These are phyloP conservation scores for Quercus robur DNA, from an alignment of 306 rosid species.

Conservation along the genomic window DNA sequence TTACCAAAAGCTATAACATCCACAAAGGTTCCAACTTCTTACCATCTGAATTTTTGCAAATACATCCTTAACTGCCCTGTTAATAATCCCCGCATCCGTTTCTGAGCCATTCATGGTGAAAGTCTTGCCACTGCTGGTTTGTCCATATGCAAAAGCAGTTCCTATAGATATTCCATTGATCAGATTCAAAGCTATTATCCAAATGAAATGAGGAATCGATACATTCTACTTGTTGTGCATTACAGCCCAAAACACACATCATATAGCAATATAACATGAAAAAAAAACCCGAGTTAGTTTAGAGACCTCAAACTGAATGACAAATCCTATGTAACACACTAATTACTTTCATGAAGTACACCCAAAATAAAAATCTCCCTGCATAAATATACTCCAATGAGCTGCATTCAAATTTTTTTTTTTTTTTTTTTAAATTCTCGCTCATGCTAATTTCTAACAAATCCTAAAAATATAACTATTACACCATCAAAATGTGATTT, in stretches of 20 bases:
- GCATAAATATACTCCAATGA: not conserved
- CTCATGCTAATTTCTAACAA: not conserved
- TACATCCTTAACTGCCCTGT: constrained; percentile 69
- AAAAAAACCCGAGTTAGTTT: too few species aligned
- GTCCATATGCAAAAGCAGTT: constrained; percentile 98
- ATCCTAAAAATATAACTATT: not conserved
- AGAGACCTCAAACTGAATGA: too few species aligned
- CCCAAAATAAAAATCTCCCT: not conserved
- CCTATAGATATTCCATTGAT: constrained; percentile 44
- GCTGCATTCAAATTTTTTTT: not conserved
- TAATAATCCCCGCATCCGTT: constrained; percentile 78
- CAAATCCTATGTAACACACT: not conserved
- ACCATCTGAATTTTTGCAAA: constrained; percentile 76
- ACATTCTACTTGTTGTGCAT: not conserved
- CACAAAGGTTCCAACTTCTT: constrained; percentile 27
- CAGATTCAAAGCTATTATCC: constrained; percentile 11
- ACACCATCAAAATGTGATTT: not conserved
- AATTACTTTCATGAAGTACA: not conserved
- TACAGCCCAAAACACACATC: not conserved
- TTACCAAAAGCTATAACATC: constrained; percentile 5
- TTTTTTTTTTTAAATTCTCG: not conserved
- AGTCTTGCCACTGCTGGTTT: constrained; percentile 98
- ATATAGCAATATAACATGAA: too few species aligned
- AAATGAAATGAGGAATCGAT: not conserved
- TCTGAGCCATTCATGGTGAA: constrained; percentile 96